A percentile compares a stretch with the other conserved stretches of the same genome.
Evolutionary conservation across 2,329 filamentous ascomycete species (phyloP).

Genomic region (Calonectria naviculata): DNA sequence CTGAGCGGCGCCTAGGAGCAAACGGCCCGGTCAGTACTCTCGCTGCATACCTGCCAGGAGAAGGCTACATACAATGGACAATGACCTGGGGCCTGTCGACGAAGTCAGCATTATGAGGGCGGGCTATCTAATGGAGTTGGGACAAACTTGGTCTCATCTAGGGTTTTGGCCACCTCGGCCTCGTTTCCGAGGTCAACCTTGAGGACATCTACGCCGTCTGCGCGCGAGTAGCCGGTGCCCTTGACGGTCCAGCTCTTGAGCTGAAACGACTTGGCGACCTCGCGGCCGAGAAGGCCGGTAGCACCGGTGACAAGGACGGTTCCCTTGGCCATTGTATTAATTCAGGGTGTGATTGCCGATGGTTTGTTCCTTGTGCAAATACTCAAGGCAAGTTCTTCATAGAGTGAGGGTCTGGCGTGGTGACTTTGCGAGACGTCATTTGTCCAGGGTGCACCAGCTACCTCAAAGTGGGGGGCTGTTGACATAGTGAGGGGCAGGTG

Average conservation of each 20-base stretch:
- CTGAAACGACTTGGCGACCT: slow-evolving; percentile 79
- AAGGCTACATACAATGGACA: slow-evolving; percentile 76
- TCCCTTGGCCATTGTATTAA: slow-evolving; percentile 34
- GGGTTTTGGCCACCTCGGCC: slow-evolving; percentile 57
- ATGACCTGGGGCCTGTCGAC: slow-evolving; percentile 75
- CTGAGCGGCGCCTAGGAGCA: slow-evolving; percentile 79
- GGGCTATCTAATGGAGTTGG: background rate
- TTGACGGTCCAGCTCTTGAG: slow-evolving; percentile 71
- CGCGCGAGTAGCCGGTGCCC: slow-evolving; percentile 80
- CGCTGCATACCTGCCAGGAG: background rate
- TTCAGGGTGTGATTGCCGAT: background rate
- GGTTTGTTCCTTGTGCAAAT: background rate
- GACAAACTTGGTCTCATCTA: slow-evolving; percentile 66
- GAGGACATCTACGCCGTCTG: slow-evolving; percentile 75
- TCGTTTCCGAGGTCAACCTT: slow-evolving; percentile 65
- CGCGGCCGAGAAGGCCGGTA: slow-evolving; percentile 84
- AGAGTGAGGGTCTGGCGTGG: background rate
- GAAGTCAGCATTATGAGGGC: slow-evolving; percentile 13
- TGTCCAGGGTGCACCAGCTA: slow-evolving; percentile 1
- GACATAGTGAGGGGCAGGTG: slow-evolving; percentile 11
- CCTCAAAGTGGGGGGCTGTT: slow-evolving; percentile 13
- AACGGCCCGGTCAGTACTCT: slow-evolving; percentile 28
- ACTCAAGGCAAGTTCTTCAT: background rate
- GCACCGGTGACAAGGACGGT: slow-evolving; percentile 85
- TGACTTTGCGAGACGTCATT: slow-evolving; percentile 16